phyloP scores from a whole-genome alignment of 176 grass and related monocot species.

The Oryza coarctata region DNA sequence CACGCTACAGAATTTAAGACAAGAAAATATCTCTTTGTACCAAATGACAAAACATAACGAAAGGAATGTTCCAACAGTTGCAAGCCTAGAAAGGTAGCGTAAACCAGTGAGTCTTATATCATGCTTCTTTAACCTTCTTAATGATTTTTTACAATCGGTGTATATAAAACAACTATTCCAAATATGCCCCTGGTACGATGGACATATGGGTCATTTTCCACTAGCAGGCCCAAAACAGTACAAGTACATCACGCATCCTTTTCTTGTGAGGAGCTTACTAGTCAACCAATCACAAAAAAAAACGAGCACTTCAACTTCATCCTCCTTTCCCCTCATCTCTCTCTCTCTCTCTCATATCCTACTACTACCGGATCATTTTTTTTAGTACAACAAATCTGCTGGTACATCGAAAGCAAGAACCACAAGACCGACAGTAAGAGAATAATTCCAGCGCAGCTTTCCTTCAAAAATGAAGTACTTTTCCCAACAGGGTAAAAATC shows the following conservation, averaged over 20 bases:
- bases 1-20: background rate
- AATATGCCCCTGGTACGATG: constrained; percentile 28
- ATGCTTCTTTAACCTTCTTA: background rate
- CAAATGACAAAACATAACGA: background rate
- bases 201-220: constrained; percentile 18
- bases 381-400: constrained; percentile 17
- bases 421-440: background rate
- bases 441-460: constrained; percentile 7
- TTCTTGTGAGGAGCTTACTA: constrained; percentile 10
- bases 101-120: background rate
- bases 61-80: background rate
- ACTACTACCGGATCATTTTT: background rate
- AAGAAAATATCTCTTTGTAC: background rate
- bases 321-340: background rate
- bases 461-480: background rate
- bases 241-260: background rate
- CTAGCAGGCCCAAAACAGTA: constrained; percentile 4
- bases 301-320: background rate
- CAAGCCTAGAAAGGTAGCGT: background rate
- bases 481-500: background rate
- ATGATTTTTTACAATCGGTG: background rate
- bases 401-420: constrained; percentile 34
- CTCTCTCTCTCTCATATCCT: background rate
- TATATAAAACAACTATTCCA: background rate
- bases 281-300: constrained; percentile 29